Base-by-base conservation (phyloP, 1,284 basidiomycete genomes). In the Rhodotorula sp. region DNA sequence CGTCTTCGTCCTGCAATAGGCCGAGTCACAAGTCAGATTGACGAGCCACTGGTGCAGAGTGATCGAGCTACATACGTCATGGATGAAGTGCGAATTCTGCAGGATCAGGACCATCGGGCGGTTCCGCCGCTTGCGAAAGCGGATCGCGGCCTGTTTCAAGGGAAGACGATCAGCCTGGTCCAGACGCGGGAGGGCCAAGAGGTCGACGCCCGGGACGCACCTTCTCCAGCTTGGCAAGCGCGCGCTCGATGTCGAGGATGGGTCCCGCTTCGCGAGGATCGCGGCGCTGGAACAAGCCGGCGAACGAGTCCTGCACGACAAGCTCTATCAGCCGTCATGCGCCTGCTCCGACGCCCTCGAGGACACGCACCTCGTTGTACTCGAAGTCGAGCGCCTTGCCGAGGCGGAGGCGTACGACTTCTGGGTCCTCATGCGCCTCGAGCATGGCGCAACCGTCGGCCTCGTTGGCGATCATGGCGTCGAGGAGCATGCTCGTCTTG, bases 231-330 rank as follows among this genome's bases (percentile, higher is more conserved):
- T 93, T 94, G 79, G 90, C 91, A 82, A 92, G 80, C 1, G 90
- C 89, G 81, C 92, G 85, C 81, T 93, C 91, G 16, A 93, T 88
- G 79, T 93, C 91, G 48, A 93, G 84, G 16, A 88, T 86, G 14
- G 92, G 88, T 0, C 92, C 91, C 72, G 88, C 91, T 84, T 93
- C 91, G 74, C 90, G 83, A 23, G 92, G 91, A 82, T 95, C 92
- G 50, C 89, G 84, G 60, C 92, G 83, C 74, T 91, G 90, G 81
- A 94, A 94, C 16, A 84, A 76, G 5, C 78, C 78, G 16, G 75
- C 77, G 46, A 74, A 75, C 7, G 68, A 73, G 62, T 78, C 75
- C 60, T 63, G 34, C 53, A 9, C 4, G 27, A 12, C n/a, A 13
- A 4, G 21, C 13, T 12, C 12, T 13, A n/a, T 53, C 52, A 53